Percentiles rank a stretch among this genome's conserved stretches.
phyloP scores from a whole-genome alignment of 1,284 basidiomycete species.

The Fomitopsis pinicola region DNA sequence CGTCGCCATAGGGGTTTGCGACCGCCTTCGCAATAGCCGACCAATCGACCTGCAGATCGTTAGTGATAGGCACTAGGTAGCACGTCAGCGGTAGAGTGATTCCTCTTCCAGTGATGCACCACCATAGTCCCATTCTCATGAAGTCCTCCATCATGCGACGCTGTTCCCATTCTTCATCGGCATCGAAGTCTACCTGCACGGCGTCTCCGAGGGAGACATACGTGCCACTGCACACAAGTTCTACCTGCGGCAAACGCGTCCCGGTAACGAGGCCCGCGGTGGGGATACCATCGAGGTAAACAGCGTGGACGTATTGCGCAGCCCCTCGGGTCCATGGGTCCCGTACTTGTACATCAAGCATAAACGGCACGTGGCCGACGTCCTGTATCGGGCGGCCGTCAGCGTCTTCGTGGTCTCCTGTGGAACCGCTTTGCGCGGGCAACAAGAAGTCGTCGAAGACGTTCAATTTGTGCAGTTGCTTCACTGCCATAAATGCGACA shows the following conservation, averaged over 20 bases:
- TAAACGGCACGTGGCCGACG: constrained; percentile 41
- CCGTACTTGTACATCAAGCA: constrained; percentile 50
- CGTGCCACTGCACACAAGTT: constrained; percentile 34
- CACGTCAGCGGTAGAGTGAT: constrained; percentile 46
- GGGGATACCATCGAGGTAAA: constrained; percentile 45
- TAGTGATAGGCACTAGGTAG: constrained; percentile 59
- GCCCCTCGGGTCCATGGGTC: constrained; percentile 63
- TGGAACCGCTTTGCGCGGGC: constrained; percentile 43
- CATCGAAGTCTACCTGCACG: constrained; percentile 36
- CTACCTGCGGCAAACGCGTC: constrained; percentile 43
- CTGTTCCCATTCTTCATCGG: constrained; percentile 39
- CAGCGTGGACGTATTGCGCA: constrained; percentile 55
- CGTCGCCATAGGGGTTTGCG: constrained; percentile 41
- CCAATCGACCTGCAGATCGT: constrained; percentile 49
- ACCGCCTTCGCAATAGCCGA: constrained; percentile 46
- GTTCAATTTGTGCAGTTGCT: constrained; percentile 58
- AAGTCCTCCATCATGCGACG: constrained; percentile 54
- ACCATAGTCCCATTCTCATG: constrained; percentile 59
- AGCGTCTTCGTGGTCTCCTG: constrained; percentile 45
- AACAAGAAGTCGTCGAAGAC: constrained; percentile 79
- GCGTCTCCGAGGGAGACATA: constrained; percentile 36
- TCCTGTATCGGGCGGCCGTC: constrained; percentile 43
- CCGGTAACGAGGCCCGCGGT: constrained; percentile 61
- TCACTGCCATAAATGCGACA: constrained; percentile 73
- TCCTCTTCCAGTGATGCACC: constrained; percentile 55